Evolutionary conservation across 2,329 filamentous ascomycete species (phyloP), one percentile per base, ranked within the genome.

Genomic region (Sporothrix mexicana): DNA sequence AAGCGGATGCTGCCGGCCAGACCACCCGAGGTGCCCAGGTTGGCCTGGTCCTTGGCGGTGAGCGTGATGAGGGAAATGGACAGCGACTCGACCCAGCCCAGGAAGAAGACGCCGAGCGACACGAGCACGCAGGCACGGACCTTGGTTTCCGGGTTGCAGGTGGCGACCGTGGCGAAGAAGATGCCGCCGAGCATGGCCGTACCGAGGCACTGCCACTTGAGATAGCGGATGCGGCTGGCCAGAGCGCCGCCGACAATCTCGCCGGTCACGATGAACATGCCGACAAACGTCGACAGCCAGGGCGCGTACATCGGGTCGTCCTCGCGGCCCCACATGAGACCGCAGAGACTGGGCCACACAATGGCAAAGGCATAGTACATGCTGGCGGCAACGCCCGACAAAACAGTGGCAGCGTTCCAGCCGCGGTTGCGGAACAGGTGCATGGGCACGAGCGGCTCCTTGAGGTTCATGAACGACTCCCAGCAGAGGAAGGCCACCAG

Each of bases 361-460:
- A 82, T 79, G 30, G 80, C 80, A 62, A 81, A 79, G 62, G 78
- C 80, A 73, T 82, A 82, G 77, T 82, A 82, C 17, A 81, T 79
- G 45, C 78, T 79, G 15, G 81, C 80, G 9, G 78, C 81, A 3
- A 82, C 76, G 20, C 80, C 80, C 3, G 78, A 78, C 15, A 81
- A 69, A 47, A 81, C 76, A 8, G 77, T 78, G 8, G 77, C 77
- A 5, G 79, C 78, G 47, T 78, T 78, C 80, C 80, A 82, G 12
- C 73, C 75, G 23, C 75, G 74, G 74, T 82, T 81, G 53, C 75
- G 76, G 76, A 82, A 82, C 20, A 81, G 74, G 70, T 79, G 77
- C 77, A 82, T 79, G 6, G 80, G 81, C 10, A 83, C 77, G 9
- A 82, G 76, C 2, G 81, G 81, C 74, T 83, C 80, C 57, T 79